Evolutionary conservation across 78 protist genomes (phyloP), one percentile per base, ranked within the genome.

Genomic region (Andalucia godoyi): DNA sequence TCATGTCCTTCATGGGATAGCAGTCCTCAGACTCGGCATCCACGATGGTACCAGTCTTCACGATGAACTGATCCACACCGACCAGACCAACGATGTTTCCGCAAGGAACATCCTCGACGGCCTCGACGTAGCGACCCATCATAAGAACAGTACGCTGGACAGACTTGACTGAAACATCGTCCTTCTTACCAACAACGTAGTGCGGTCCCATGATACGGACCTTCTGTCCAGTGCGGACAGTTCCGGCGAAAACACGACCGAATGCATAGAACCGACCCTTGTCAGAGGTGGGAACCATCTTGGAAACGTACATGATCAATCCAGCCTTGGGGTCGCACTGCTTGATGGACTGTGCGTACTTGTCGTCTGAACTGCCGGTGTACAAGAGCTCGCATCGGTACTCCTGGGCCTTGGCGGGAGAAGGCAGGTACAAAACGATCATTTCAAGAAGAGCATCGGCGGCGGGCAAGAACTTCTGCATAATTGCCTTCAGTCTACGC

Each of bases 211-310:
- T 72, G 76, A 97, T 94, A 58, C 97, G 72, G 71, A 90, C 93
- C 86, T 93, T 88, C 62, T 52, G 75, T 40, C 99, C 99, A 32
- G 98, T 85, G 66, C 75, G 47, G 66, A 91, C 74, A 37, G 74
- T 76, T 29, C 99, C 99, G 4, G 99, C 78, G 92, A 93, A 97
- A 55, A 97, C 99, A 80, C 99, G 97, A 59, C 99, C 99, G 85
- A 97, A 94, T 43, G 99, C 98, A 81, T 72, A 85, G 99, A 98
- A 96, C 61, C 98, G 90, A 39, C 97, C 94, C 73, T 83, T 89
- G 83, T 92, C 97, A 34, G 79, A 37, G 38, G 97, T 77, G 54
- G 99, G 99, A 34, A 98, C 94, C 98, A 98, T 94, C 94, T 98
- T 96, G 67, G 97, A 84, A 59, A 96, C 86, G 93, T 96, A 98